Evolutionary conservation across 2,329 filamentous ascomycete genomes (phyloP), one percentile per base, ranked within the genome.

Genomic region (Pestalotiopsis sp.): DNA sequence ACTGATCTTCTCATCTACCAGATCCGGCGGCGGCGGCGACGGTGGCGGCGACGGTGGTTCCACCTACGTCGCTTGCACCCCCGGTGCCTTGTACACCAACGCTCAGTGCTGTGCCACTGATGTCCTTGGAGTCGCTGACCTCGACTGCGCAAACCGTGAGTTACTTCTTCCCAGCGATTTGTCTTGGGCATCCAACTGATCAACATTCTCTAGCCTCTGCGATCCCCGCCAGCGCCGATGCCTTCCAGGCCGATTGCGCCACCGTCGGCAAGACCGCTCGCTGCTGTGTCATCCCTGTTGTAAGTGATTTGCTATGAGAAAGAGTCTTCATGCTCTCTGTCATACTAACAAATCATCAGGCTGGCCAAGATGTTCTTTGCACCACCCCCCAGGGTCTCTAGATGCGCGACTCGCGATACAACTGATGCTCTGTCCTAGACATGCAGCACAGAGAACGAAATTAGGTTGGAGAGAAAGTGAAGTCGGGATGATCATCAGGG

Each of bases 21-120:
- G 31, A 2, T 36, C 31, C 31, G 31, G 31, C 6, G 57, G 57
- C 20, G 27, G 62, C 25, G 57, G 23, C 12, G 57, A 17, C 23
- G 57, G 57, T 5, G 57, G 57, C 23, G 57, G 17, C 57, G 57
- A 36, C 2, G 57, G 57, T 36, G 27, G 62, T 38, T 20, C 36
- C 17, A 20, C 20, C 45, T 66, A 66, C 64, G 27, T 27, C n/a
- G 27, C 66, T 4, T 68, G 66, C 66, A 64, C 58, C 13, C 57
- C 57, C 25, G 41, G 59, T 31, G 57, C 27, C 25, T 45, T 68
- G 27, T 68, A 68, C 67, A 23, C n/a, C 49, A 49, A 23, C 39
- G 61, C 67, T 11, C 67, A 68, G 67, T 68, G 67, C 67, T 68
- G 67, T n/a, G 61, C 67, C 25, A 65, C 62, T 49, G 61, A 65